These are phyloP conservation scores for Solanum aculeatissimum DNA, from an alignment of 305 asterid genomes.

Conservation along the genomic window DNA sequence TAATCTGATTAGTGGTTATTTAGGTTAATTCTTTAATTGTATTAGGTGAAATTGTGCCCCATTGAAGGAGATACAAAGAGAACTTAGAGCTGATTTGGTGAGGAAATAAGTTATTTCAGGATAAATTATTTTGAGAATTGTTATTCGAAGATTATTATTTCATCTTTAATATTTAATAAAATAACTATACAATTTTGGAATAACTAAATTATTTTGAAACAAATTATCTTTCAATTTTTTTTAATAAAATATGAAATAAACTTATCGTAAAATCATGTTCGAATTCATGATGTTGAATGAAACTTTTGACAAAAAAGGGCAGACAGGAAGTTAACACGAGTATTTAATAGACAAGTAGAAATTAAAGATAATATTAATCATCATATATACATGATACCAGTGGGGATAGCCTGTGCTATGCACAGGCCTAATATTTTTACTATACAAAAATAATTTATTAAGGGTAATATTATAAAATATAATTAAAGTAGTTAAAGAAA, in stretches of 20 bases:
- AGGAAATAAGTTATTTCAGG: rapidly evolving
- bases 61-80: neutral
- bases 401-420: too few species aligned
- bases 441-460: too few species aligned
- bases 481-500: too few species aligned
- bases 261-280: neutral
- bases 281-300: neutral
- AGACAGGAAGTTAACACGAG: neutral
- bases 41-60: neutral
- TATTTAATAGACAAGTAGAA: neutral
- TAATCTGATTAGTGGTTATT: neutral
- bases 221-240: neutral
- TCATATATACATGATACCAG: neutral
- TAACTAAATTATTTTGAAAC: too few species aligned
- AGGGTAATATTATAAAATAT: too few species aligned
- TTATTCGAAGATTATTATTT: neutral
- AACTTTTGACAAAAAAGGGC: neutral
- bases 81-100: neutral
- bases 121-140: neutral
- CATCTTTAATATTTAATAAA: neutral
- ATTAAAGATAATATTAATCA: neutral
- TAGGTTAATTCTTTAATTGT: neutral
- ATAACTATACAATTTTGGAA: neutral
- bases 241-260: neutral
- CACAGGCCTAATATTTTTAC: too few species aligned